phyloP scores from a whole-genome alignment of 371 early-diverging fungal species.

The Mortierella sp. region DNA sequence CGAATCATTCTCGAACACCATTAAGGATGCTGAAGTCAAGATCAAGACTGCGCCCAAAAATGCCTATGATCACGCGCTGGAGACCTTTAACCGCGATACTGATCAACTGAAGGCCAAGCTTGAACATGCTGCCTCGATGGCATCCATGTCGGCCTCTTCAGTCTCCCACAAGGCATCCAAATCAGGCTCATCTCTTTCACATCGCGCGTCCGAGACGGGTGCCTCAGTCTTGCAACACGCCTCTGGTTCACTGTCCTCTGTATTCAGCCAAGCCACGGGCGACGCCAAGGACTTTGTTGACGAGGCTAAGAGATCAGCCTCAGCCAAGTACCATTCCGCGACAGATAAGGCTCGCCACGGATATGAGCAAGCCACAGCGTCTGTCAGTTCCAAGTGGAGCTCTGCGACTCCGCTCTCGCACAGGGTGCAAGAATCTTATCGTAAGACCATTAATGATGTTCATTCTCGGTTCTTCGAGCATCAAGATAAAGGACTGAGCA shows the following conservation, averaged over 20 bases:
- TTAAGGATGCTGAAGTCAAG: conserved; percentile 39
- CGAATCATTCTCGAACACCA: conserved; percentile 14
- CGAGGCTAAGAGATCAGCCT: conserved; percentile 10
- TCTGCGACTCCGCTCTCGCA: conserved; percentile 26
- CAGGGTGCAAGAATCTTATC: conserved; percentile 20
- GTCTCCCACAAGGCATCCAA: conserved; percentile 20
- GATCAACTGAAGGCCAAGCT: conserved; percentile 41
- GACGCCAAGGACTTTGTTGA: conserved; percentile 30
- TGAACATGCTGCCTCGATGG: conserved; percentile 32
- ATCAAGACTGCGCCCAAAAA: conserved; percentile 40
- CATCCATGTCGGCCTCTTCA: conserved; percentile 41
- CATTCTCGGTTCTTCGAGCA: conserved; percentile 16
- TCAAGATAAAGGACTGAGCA: not conserved
- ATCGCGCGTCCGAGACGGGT: conserved; percentile 33
- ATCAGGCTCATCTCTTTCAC: conserved; percentile 12
- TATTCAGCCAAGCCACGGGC: conserved; percentile 5
- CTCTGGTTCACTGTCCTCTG: conserved; percentile 27
- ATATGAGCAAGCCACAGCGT: conserved; percentile 42
- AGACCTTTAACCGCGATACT: conserved; percentile 36
- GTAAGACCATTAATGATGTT: conserved; percentile 19
- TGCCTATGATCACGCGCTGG: conserved; percentile 40
- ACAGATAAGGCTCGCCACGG: conserved; percentile 27
- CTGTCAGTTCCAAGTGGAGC: conserved; percentile 31
- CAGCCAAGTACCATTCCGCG: conserved; percentile 19
- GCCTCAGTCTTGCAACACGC: conserved; percentile 17